Evolutionary conservation across 148 eudicot genomes (phyloP), one percentile per base, ranked within the genome.

Genomic region (Limonium bicolor): DNA sequence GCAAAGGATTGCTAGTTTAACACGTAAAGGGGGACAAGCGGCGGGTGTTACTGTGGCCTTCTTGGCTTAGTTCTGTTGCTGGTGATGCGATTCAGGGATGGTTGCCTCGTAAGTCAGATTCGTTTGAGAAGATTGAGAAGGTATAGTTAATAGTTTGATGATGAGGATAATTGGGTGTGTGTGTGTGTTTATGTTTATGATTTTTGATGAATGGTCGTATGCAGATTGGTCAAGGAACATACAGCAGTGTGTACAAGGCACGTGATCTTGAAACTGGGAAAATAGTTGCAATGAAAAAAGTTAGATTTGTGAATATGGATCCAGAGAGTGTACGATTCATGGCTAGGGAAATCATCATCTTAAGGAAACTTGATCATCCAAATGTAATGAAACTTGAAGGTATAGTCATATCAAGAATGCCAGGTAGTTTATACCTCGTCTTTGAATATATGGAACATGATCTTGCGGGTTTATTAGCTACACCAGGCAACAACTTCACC

Each of bases 161-260:
- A 39, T 20, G 21, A 37, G 17, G 21, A 17, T 39, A 13, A 29
- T 29, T 29, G 33, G 12, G 33, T 7, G 7, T 29, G 33, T 29
- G 10, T n/a, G 12, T 29, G 33, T n/a, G 33, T 29, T 2, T n/a
- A 29, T 29, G 12, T 29, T 7, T 29, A 29, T 1, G 33, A 7
- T 29, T 29, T 29, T 29, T 42, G 56, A 26, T 41, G 14, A 26
- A 32, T 36, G 8, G 20, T 19, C 38, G 3, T 62, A 25, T 47
- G 58, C 86, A 85, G 95, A 80, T 85, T 60, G 95, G 95, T 36
- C 95, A 85, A 63, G 95, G 95, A 55, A 85, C 95, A 39, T 85
- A 85, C 58, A 85, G 95, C 50, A 85, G 75, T 46, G 95, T 85
- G 45, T 85, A 85, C 55, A 85, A 65, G 62, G 92, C 95, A 16